Conservation (phyloP, 768 basidiomycete genomes). For the Dictyophora rubrovolvata region DNA sequence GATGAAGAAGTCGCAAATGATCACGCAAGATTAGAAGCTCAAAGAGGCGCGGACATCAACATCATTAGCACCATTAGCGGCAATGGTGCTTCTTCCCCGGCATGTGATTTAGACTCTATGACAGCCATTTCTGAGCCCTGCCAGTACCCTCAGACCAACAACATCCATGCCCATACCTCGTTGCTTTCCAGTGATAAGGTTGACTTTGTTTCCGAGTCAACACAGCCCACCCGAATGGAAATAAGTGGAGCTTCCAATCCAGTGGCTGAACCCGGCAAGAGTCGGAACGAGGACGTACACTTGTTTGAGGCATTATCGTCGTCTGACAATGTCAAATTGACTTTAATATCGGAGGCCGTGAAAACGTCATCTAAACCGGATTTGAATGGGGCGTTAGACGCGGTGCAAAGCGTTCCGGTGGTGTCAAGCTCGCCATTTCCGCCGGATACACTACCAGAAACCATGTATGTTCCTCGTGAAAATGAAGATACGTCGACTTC, state of each 20-base stretch:
- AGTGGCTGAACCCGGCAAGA: neutral
- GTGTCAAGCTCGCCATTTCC: neutral
- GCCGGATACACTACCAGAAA: neutral
- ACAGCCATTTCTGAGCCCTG: neutral
- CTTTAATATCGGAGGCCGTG: neutral
- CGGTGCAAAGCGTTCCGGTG: neutral
- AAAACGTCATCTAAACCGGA: neutral
- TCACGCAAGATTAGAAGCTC: neutral
- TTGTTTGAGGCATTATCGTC: neutral
- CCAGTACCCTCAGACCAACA: neutral
- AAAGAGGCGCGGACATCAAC: neutral
- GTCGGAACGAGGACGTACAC: neutral
- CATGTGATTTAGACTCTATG: neutral
- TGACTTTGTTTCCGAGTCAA: neutral
- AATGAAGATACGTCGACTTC: neutral
- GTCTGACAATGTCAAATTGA: neutral
- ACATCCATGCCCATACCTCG: neutral
- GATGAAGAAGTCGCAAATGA: neutral
- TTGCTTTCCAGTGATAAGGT: neutral
- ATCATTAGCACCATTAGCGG: neutral
- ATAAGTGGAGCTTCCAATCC: neutral
- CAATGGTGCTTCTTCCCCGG: neutral
- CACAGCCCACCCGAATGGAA: neutral
- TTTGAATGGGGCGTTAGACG: neutral
- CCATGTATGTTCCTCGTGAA: neutral